Evolutionary conservation across 2,329 filamentous ascomycete genomes (phyloP), one percentile per base, ranked within the genome.

Genomic region (Pseudofabraea citricarpa): DNA sequence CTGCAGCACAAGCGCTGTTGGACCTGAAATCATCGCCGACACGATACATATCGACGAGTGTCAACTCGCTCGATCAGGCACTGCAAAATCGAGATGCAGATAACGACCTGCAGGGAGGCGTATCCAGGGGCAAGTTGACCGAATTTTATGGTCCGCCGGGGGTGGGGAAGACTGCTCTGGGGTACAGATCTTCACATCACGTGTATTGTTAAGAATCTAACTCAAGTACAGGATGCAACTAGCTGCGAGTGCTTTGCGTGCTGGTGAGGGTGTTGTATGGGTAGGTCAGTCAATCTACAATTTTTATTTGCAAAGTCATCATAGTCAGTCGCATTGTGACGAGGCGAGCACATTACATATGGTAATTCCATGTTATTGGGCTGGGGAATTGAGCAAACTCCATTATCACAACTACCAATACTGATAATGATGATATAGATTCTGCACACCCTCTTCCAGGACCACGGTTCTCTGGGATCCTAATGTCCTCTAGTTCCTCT

Each of bases 91-190:
- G 42, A 42, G 51, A 56, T 18, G 35, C 41, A 8, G 16, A 20
- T 3, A 12, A 18, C 15, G 20, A 20, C 16, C 27, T 22, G 22
- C 48, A 23, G 42, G 73, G 75, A 15, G 90, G 89, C 4, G 71
- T 95, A 37, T 75, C 75, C 47, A 79, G 82, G 44, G 88, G 90
- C 12, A 86, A 89, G 61, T 74, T 95, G 32, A 87, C 86, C 3
- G 91, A 97, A 64, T 69, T 95, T 39, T 95, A 87, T 77, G 91
- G 91, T 0, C 89, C 90, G 9, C 85, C 88, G 7, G 90, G 90
- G 2, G 79, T 79, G 20, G 91, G 90, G 22, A 96, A 95, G 71
- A 95, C 89, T 4, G 74, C 84, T 10, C 70, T 96, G 54, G 86
- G 83, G 51, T 51, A 31, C 21, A 38, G 20, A 3, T 10, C 16